Percentiles rank a stretch among this genome's conserved stretches.
phyloP scores from a whole-genome alignment of 352 stramenopile species.

The Globisporangium cederbergense region DNA sequence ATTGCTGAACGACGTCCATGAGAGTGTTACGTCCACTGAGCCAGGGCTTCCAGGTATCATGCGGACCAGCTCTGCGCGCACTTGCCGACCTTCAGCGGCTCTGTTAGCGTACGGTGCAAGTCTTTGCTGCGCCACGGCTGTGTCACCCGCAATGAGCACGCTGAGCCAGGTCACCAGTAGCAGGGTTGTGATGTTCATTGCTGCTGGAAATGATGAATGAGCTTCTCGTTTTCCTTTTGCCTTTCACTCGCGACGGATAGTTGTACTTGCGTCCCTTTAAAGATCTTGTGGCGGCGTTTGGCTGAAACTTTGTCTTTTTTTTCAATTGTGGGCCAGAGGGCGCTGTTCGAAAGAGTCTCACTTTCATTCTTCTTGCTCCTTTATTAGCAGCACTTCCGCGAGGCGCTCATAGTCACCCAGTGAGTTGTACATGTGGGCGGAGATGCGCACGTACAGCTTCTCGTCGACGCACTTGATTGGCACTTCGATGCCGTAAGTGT shows the following conservation, averaged over 20 bases:
- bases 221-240: not conserved
- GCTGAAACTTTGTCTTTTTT: not conserved
- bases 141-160: not conserved
- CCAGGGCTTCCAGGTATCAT: constrained; percentile 41
- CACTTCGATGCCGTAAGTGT: constrained; percentile 81
- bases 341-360: not conserved
- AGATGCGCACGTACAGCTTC: constrained; percentile 87
- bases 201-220: not conserved
- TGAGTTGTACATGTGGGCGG: constrained; percentile 91
- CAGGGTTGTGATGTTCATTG: not conserved
- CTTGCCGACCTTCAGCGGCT: constrained; percentile 16
- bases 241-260: not conserved
- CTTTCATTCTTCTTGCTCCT: constrained; percentile 6
- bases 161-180: not conserved
- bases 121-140: not conserved
- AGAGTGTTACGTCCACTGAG: constrained; percentile 29
- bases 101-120: not conserved
- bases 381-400: constrained; percentile 19
- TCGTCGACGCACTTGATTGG: constrained; percentile 91
- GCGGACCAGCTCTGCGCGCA: constrained; percentile 27
- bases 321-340: not conserved
- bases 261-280: not conserved
- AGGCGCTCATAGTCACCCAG: constrained; percentile 81
- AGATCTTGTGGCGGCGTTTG: not conserved
- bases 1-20: constrained; percentile 47